Evolutionary conservation across 2,329 filamentous ascomycete genomes (phyloP).

Genomic region (Cladosporium sp.): DNA sequence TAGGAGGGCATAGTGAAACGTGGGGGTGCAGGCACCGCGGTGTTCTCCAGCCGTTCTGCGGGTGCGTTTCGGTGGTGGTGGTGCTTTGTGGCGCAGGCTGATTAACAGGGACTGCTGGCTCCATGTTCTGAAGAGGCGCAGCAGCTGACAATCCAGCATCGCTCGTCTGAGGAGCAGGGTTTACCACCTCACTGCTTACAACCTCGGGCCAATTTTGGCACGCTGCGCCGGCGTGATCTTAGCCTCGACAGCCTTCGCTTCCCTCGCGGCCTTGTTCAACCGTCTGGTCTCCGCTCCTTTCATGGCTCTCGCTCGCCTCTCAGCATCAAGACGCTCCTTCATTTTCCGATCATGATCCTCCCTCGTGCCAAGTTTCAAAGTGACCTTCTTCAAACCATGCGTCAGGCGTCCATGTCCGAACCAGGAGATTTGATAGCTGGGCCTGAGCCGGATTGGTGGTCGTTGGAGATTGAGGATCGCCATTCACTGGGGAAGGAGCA

Average conservation of each 20-base stretch:
- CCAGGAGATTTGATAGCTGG: constrained; percentile 9
- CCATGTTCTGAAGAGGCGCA: background rate
- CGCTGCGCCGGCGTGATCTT: constrained; percentile 10
- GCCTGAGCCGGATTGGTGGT: background rate
- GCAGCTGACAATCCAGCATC: background rate
- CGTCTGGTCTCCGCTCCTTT: constrained; percentile 31
- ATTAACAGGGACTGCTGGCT: background rate
- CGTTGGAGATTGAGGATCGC: background rate
- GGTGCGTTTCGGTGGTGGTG: background rate
- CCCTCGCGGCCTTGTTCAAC: constrained; percentile 31
- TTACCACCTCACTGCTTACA: background rate
- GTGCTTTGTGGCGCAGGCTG: background rate
- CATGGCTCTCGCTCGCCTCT: constrained; percentile 29
- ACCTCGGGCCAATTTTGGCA: constrained; percentile 3
- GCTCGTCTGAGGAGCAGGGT: background rate
- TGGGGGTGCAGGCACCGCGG: background rate
- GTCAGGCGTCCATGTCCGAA: constrained; percentile 48
- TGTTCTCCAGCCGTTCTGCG: background rate
- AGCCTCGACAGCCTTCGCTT: constrained; percentile 17
- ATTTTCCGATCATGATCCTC: constrained; percentile 50
- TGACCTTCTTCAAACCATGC: constrained; percentile 54
- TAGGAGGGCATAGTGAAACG: background rate
- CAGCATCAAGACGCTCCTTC: constrained; percentile 42
- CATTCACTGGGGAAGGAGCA: background rate
- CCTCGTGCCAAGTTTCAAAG: constrained; percentile 53